Conservation (phyloP, 2,329 filamentous ascomycete species). For the Stachybotrys chartarum region DNA sequence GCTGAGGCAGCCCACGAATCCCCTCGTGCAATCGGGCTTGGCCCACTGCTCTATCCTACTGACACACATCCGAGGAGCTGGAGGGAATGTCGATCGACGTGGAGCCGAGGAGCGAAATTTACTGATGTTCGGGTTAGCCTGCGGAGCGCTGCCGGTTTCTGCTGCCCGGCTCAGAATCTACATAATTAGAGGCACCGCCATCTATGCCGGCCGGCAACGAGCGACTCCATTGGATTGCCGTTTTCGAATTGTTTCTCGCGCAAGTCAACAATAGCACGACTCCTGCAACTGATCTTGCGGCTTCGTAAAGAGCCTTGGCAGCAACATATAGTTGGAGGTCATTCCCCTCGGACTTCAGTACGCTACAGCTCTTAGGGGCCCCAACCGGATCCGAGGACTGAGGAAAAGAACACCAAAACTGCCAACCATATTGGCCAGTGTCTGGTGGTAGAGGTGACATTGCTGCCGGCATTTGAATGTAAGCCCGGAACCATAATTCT, state of each 20-base stretch:
- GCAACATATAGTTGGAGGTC: no score
- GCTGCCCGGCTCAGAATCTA: background rate
- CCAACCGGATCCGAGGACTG: background rate
- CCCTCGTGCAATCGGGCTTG: background rate
- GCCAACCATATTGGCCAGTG: background rate
- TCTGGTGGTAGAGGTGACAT: background rate
- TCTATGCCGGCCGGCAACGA: background rate
- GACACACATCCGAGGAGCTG: background rate
- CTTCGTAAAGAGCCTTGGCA: background rate
- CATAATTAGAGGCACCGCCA: background rate
- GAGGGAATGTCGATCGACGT: background rate
- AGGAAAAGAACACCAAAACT: background rate
- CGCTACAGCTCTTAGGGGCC: background rate
- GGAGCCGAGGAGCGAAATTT: background rate
- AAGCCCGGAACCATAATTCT: background rate
- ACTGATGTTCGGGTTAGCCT: background rate
- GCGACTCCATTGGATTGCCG: background rate
- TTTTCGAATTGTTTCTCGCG: background rate
- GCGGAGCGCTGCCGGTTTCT: background rate
- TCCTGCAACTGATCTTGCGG: background rate
- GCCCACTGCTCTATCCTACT: background rate
- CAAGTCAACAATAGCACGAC: background rate
- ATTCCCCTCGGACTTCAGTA: background rate
- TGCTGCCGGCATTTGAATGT: background rate
- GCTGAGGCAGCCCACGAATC: background rate